Evolutionary conservation across 2,329 filamentous ascomycete species (phyloP).

Genomic region (Penicillium thymicola): DNA sequence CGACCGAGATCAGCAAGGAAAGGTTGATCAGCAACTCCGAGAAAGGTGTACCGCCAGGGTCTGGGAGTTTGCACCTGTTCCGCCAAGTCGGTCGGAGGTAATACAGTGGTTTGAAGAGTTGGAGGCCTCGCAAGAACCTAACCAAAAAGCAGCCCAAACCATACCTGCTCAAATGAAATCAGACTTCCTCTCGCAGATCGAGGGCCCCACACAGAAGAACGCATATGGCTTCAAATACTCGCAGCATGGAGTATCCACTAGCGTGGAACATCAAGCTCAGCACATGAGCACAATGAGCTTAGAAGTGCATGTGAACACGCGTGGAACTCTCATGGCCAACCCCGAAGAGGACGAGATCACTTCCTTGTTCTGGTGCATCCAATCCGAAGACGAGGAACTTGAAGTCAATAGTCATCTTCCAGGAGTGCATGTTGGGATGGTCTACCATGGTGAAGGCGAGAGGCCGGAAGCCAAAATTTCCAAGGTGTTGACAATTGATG

Average conservation of each 20-base stretch:
- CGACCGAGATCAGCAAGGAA: constrained; percentile 53
- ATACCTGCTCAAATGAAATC: constrained; percentile 21
- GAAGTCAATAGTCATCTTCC: constrained; percentile 50
- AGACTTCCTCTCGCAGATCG: constrained; percentile 71
- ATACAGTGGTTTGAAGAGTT: constrained; percentile 59
- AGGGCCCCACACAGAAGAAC: constrained; percentile 79
- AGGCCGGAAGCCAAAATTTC: constrained; percentile 59
- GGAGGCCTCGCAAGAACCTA: constrained; percentile 15
- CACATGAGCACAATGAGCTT: constrained; percentile 98
- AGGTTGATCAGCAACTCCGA: constrained; percentile 52
- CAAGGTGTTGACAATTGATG: constrained; percentile 59
- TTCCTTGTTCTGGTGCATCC: constrained; percentile 86
- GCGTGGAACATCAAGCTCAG: constrained; percentile 76
- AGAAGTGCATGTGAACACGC: constrained; percentile 86
- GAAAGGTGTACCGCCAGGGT: constrained; percentile 59
- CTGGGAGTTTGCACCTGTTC: constrained; percentile 73
- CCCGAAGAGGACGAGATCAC: constrained; percentile 86
- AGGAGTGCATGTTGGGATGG: constrained; percentile 63
- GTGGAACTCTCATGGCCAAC: constrained; percentile 76
- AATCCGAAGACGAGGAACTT: constrained; percentile 65
- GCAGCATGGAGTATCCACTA: constrained; percentile 69
- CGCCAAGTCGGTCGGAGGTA: constrained; percentile 70
- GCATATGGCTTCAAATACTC: constrained; percentile 82
- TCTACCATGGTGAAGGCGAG: constrained; percentile 66
- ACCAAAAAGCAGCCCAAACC: constrained; percentile 6